Percentiles rank a stretch among this genome's conserved stretches.
phyloP scores from a whole-genome alignment of 176 grass and related monocot species.

The Miscanthus lutarioriparius region DNA sequence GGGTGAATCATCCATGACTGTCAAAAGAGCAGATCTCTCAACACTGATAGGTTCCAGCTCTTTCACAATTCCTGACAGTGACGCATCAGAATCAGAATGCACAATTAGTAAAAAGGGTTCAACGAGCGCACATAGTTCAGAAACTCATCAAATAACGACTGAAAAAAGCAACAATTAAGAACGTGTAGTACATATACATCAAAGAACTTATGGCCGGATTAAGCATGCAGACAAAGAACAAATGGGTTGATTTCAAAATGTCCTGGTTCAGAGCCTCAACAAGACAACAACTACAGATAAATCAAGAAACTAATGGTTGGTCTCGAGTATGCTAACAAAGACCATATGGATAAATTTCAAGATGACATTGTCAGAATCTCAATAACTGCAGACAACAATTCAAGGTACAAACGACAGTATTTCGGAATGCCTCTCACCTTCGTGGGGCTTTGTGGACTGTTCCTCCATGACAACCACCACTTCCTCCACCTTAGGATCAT shows the following conservation, averaged over 20 bases:
- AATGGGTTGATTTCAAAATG: neutral
- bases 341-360: neutral
- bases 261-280: neutral
- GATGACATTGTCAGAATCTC: neutral
- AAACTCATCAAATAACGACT: neutral
- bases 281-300: neutral
- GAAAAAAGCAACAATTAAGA: neutral
- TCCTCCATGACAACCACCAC: neutral
- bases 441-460: neutral
- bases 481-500: conserved; percentile 11
- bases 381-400: neutral
- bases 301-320: neutral
- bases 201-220: neutral
- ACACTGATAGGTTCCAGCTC: neutral
- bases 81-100: neutral
- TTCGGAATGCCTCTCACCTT: conserved; percentile 36
- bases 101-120: neutral
- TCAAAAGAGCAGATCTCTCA: conserved; percentile 27
- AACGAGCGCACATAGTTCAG: neutral
- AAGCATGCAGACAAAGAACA: neutral
- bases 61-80: conserved; percentile 24
- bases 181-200: no score
- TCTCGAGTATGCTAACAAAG: neutral
- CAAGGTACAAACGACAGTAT: neutral
- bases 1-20: conserved; percentile 44